phyloP scores from a whole-genome alignment of 1,139 yeast species.

The Sugiyamaella novakii region DNA sequence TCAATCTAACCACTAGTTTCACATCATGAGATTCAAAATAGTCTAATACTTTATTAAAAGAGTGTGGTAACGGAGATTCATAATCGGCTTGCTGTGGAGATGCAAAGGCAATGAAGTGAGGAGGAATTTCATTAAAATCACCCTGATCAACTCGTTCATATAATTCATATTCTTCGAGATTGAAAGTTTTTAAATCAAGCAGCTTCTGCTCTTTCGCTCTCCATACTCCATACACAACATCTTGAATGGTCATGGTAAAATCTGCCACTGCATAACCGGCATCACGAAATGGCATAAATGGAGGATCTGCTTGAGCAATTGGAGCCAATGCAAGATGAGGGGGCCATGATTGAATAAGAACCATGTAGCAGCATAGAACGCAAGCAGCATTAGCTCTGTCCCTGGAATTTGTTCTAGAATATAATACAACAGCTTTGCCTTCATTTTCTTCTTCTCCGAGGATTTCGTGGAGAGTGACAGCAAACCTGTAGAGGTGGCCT shows the following conservation, averaged over 20 bases:
- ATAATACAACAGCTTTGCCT: conserved; percentile 87
- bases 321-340: conserved; percentile 98
- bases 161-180: conserved; percentile 87
- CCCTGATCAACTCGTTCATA: conserved; percentile 97
- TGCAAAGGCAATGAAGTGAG: conserved; percentile 96
- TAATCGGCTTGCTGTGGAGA: conserved; percentile 79
- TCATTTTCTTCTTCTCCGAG: conserved; percentile 82
- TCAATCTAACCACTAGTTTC: conserved; percentile 84
- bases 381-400: conserved; percentile 94
- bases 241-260: conserved; percentile 90
- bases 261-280: conserved; percentile 97
- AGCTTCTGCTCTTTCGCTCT: conserved; percentile 94
- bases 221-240: conserved; percentile 95
- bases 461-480: conserved; percentile 89
- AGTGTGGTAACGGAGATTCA: conserved; percentile 37
- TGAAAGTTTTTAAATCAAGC: conserved; percentile 83
- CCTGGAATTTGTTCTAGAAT: conserved; percentile 78
- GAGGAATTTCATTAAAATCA: conserved; percentile 87
- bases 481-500: conserved; percentile 91
- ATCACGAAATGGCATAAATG: conserved; percentile 91
- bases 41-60: conserved; percentile 73
- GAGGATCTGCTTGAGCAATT: conserved; percentile 87
- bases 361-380: conserved; percentile 90
- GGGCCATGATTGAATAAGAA: conserved; percentile 94
- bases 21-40: conserved; percentile 75